Conservation (phyloP, 2,329 filamentous ascomycete genomes). For the Aquanectria penicillioides region DNA sequence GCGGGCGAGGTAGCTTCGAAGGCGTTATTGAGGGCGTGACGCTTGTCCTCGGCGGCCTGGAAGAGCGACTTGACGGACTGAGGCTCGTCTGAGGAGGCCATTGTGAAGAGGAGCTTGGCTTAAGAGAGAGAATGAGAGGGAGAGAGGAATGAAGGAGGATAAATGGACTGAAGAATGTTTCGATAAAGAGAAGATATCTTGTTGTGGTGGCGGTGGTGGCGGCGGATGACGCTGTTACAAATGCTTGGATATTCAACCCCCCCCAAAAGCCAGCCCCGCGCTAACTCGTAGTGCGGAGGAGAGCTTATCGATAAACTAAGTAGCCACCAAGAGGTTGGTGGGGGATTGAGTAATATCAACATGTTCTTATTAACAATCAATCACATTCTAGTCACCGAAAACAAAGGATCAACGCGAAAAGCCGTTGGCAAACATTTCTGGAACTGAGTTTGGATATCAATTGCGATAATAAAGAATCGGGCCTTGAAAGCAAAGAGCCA, state of each 20-base stretch:
- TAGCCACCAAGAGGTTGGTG: background rate
- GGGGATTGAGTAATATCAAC: background rate
- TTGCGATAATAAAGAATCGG: conserved; percentile 6
- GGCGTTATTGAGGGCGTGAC: conserved; percentile 69
- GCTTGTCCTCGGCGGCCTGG: conserved; percentile 60
- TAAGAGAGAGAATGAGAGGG: background rate
- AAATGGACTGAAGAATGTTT: background rate
- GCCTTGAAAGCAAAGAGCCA: conserved; percentile 11
- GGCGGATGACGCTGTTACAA: conserved; percentile 31
- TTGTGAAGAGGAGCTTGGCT: conserved; percentile 32
- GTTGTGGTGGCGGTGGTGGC: no score
- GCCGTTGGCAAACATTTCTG: no score
- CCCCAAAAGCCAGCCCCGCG: conserved; percentile 31
- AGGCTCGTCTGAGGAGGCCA: conserved; percentile 53
- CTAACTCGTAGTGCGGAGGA: conserved; percentile 8
- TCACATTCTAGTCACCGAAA: no score
- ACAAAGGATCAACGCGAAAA: no score
- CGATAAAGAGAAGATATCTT: background rate
- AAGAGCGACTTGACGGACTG: conserved; percentile 62
- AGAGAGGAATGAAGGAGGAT: background rate
- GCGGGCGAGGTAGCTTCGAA: conserved; percentile 71
- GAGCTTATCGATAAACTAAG: conserved; percentile 38
- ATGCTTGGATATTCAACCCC: conserved; percentile 24
- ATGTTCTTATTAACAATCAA: background rate
- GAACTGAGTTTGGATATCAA: conserved; percentile 19